A percentile compares a stretch with the other conserved stretches of the same genome.
Conservation (phyloP, 1,284 basidiomycete species). For the Malassezia sp. region DNA sequence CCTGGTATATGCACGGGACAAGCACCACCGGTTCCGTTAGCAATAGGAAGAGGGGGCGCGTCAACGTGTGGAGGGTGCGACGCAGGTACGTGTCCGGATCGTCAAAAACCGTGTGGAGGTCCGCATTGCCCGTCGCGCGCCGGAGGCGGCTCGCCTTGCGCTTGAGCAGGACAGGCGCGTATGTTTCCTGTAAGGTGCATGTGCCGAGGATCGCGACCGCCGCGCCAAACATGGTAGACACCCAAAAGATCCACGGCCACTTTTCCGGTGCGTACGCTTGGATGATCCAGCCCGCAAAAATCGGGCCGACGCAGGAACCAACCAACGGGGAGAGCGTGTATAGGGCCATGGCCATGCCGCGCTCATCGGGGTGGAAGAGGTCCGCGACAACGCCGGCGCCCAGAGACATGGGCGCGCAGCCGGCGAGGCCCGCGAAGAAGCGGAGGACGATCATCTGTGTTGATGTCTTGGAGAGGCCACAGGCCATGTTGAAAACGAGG, state of each 20-base stretch:
- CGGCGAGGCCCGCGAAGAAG: constrained; percentile 36
- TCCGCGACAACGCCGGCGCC: constrained; percentile 60
- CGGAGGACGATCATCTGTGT: constrained; percentile 23
- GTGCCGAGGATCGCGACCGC: constrained; percentile 24
- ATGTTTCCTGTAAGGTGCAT: constrained; percentile 42
- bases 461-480: constrained; percentile 17
- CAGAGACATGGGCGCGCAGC: constrained; percentile 32
- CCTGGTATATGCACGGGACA: constrained; percentile 51
- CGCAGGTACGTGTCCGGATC: constrained; percentile 42
- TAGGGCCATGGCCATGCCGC: constrained; percentile 20
- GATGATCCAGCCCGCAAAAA: constrained; percentile 23
- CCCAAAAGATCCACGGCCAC: constrained; percentile 28
- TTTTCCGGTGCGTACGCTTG: constrained; percentile 13
- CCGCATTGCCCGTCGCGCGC: constrained; percentile 47
- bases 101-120: constrained; percentile 27
- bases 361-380: constrained; percentile 56
- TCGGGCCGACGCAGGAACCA: constrained; percentile 23
- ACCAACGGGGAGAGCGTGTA: constrained; percentile 53
- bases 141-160: constrained; percentile 48
- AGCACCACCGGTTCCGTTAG: constrained; percentile 51
- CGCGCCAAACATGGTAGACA: constrained; percentile 21
- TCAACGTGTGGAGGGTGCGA: constrained; percentile 42
- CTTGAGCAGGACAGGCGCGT: constrained; percentile 40
- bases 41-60: constrained; percentile 52
- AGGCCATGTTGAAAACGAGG: constrained; percentile 14